Evolutionary conservation across 345 rosid genomes (phyloP).

Genomic region (Salix exigua): DNA sequence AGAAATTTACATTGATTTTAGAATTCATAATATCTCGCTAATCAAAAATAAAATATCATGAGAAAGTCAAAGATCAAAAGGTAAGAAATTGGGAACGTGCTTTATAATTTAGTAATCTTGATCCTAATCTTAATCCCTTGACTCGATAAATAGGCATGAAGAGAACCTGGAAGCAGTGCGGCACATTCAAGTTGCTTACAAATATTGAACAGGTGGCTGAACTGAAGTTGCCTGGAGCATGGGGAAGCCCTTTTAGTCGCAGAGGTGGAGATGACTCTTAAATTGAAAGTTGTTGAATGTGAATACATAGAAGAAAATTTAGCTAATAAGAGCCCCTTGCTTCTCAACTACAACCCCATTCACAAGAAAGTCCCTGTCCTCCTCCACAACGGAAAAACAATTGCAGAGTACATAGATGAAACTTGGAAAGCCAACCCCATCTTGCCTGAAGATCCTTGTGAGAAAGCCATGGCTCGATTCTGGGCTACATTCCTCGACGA

Average conservation of each 20-base stretch:
- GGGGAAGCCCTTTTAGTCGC: constrained; percentile 19
- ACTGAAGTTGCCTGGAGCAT: constrained; percentile 26
- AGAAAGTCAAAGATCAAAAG: too few species aligned
- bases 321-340: constrained; percentile 25
- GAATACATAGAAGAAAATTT: constrained; percentile 28
- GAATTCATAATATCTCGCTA: too few species aligned
- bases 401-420: constrained; percentile 32
- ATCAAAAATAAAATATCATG: too few species aligned
- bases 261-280: constrained; percentile 31
- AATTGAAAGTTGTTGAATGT: constrained; percentile 30
- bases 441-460: constrained; percentile 21
- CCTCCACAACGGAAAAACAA: constrained; percentile 22
- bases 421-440: constrained; percentile 32
- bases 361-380: constrained; percentile 40
- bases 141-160: too few species aligned
- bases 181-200: too few species aligned
- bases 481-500: constrained; percentile 34
- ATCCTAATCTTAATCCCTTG: too few species aligned
- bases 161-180: too few species aligned
- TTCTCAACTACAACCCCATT: constrained; percentile 28
- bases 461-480: constrained; percentile 29
- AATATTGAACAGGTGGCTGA: neutral
- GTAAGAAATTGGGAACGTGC: too few species aligned
- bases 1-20: too few species aligned
- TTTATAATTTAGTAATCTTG: too few species aligned